Base-by-base conservation (phyloP, 2,329 filamentous ascomycete genomes). In the Fusarium duplospermum region DNA sequence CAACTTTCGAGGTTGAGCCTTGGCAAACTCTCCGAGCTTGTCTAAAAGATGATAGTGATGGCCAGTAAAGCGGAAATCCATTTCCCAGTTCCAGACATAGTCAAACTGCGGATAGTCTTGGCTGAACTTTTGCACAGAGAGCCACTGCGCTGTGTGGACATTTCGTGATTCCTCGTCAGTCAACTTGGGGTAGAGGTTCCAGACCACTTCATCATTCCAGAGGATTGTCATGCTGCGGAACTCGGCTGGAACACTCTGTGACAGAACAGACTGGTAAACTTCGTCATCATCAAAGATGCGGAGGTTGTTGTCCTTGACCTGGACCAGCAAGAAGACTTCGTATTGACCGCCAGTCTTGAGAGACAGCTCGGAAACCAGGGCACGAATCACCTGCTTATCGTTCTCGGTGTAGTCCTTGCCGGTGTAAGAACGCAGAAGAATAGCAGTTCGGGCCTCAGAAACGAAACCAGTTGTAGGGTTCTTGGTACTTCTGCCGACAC, bases 51-150 rank as follows among this genome's bases (percentile, higher is more conserved):
- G 92, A 81, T 96, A 95, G 83, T 95, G 92, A 72, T 96, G 93
- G 10, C 94, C 94, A 0, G 91, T 94, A 78, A 93, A 93, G 57
- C 94, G 89, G 35, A 92, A 91, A 79, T 96, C 93, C 83, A 94
- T 93, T 80, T 96, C 94, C 93, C 93, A 95, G 80, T 96, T 95
- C 93, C 94, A 96, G 75, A 94, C 87, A 77, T 89, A 94, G 75
- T 95, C 93, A 73, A 93, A 96, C 77, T 96, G 91, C 0, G 93
- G 93, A 77, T 94, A 92, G 59, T 93, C 92, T 77, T 93, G 88
- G 67, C 90, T 90, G 79, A 95, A 95, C 82, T 92, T 92, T 79
- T 95, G 93, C 3, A 95, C 87, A 7, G 92, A 92, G 74, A 94
- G 87, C 86, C 92, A 94, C 77, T 94, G 92, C 33, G 88, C 86